Base-by-base conservation (phyloP, 768 basidiomycete species). In the Lactarius sanguifluus region DNA sequence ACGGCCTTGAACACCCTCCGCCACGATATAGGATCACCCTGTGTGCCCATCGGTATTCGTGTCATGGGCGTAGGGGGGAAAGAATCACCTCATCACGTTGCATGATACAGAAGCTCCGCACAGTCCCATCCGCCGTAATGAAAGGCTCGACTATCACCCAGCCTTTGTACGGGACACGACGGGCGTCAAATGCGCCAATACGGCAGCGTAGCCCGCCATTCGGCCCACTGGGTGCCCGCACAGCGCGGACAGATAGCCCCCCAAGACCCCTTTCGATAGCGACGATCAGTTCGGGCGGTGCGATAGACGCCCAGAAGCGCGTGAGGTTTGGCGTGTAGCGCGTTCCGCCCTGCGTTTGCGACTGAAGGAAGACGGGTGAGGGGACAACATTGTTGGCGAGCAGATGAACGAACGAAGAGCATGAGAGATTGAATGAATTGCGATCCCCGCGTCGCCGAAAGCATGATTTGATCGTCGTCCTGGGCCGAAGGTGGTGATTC, bases 1-100 rank as follows among this genome's bases (percentile, higher is more conserved):
- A 90, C 70, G 8, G 78, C 79, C 72, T 86, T 90, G 88, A 90
- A 93, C 43, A 92, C 78, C 73, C 84, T 82, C 47, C 90, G 79
- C 91, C 91, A 92, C 52, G 86, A 88, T 59, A 91, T 83, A 28
- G 90, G 91, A 73, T 85, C 89, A 0, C 91, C 91, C 88, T 91
- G 61, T 12, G 43, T 56, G 30, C 30, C n/a, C 12, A 36, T 23
- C 59, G 28, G n/a, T 52, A 58, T 18, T 20, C 55, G 25, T 55
- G 52, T 13, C 28, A 30, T 36, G 25, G 6, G 20, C 23, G 30
- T 20, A 54, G n/a, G 40, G 59, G 59, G 38, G 65, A 18, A n/a
- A 34, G 6, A 80, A 83, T 57, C 68, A 89, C 90, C 76, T 83
- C 81, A 68, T 91, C 89, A 61, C 89, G 79, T 66, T 81, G 79